These are phyloP conservation scores for Backusella tarrabulga DNA, from an alignment of 192 early-diverging fungal genomes.

Conservation along the genomic window DNA sequence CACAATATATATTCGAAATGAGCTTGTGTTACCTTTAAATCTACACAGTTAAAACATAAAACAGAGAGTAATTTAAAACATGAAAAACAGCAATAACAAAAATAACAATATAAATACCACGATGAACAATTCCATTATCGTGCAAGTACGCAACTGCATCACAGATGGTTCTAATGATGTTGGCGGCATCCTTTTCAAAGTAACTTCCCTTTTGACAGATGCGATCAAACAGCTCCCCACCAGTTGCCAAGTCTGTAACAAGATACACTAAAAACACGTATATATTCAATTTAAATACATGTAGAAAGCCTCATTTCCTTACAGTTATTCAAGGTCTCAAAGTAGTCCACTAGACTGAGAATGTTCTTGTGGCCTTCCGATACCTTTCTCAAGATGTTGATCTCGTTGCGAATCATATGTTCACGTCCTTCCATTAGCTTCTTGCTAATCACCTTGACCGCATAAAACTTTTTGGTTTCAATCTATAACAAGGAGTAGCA, in stretches of 20 bases:
- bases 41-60: background rate
- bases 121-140: slow-evolving; percentile 82
- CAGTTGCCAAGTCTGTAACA: slow-evolving; percentile 75
- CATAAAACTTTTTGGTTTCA: slow-evolving; percentile 64
- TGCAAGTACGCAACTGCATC: slow-evolving; percentile 85
- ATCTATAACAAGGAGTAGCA: slow-evolving; percentile 36
- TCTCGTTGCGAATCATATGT: slow-evolving; percentile 68
- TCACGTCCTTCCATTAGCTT: slow-evolving; percentile 64
- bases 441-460: slow-evolving; percentile 81
- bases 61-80: background rate
- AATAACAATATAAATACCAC: slow-evolving; percentile 44
- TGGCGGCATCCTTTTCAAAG: slow-evolving; percentile 78
- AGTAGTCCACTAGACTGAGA: slow-evolving; percentile 70
- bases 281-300: background rate
- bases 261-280: slow-evolving; percentile 58
- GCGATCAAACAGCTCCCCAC: slow-evolving; percentile 93
- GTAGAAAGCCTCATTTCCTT: slow-evolving; percentile 12
- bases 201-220: slow-evolving; percentile 70
- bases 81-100: background rate
- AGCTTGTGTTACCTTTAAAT: slow-evolving; percentile 30
- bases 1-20: background rate
- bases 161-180: slow-evolving; percentile 74
- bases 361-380: slow-evolving; percentile 69
- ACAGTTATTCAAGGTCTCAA: slow-evolving; percentile 71
- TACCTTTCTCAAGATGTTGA: slow-evolving; percentile 63